A percentile compares a stretch with the other conserved stretches of the same genome.
These are phyloP conservation scores for Cordyceps farinosa DNA, from an alignment of 2,329 filamentous ascomycete species.

Conservation along the genomic window DNA sequence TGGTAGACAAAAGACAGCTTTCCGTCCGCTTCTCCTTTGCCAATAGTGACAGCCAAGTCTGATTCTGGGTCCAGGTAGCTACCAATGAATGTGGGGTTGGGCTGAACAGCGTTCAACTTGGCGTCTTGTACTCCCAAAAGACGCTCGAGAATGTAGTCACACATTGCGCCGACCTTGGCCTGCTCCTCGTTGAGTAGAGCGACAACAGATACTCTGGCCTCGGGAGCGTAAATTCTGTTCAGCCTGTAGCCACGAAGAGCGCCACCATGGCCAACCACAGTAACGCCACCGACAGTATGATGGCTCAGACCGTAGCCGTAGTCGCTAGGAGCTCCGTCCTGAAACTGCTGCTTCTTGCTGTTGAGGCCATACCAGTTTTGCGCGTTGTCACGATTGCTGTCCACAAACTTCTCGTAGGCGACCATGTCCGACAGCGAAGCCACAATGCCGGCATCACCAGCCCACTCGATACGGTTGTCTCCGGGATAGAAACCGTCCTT, in stretches of 20 bases:
- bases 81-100: slow-evolving; percentile 31
- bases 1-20: slow-evolving; percentile 32
- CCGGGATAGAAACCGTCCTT: slow-evolving; percentile 34
- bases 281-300: slow-evolving; percentile 25
- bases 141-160: slow-evolving; percentile 30
- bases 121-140: slow-evolving; percentile 27
- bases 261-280: slow-evolving; percentile 37
- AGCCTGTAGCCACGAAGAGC: slow-evolving; percentile 40
- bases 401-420: slow-evolving; percentile 40
- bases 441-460: slow-evolving; percentile 42
- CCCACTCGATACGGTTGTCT: slow-evolving; percentile 42
- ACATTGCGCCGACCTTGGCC: slow-evolving; percentile 26
- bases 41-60: slow-evolving; percentile 30
- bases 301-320: slow-evolving; percentile 38
- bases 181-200: slow-evolving; percentile 39
- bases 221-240: slow-evolving; percentile 32
- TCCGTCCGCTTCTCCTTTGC: slow-evolving; percentile 23
- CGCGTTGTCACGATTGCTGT: slow-evolving; percentile 29
- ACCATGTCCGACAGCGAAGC: slow-evolving; percentile 45
- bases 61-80: slow-evolving; percentile 37
- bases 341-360: slow-evolving; percentile 22
- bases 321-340: slow-evolving; percentile 32
- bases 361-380: slow-evolving; percentile 31
- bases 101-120: slow-evolving; percentile 9
- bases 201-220: slow-evolving; percentile 35